Conservation (phyloP, 164 flowering plant genomes). For the Stephania cephalantha region DNA sequence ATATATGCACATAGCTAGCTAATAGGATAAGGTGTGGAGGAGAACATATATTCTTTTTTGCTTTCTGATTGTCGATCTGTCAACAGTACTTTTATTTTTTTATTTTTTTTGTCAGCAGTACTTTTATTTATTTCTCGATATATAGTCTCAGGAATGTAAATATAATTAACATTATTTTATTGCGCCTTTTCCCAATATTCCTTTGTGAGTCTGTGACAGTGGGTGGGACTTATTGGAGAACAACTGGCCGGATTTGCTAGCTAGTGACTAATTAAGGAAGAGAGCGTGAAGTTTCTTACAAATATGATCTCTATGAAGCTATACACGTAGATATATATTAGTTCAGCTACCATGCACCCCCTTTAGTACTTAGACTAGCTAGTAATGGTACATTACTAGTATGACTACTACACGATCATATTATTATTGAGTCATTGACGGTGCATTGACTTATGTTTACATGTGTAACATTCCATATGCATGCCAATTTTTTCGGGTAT, state of each 20-base stretch:
- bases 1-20: background rate
- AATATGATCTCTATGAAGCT: too few species aligned
- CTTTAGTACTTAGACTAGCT: too few species aligned
- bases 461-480: background rate
- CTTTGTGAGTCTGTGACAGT: background rate
- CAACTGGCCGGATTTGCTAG: background rate
- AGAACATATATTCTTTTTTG: background rate
- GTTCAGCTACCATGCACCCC: too few species aligned
- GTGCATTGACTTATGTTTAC: background rate
- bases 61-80: background rate
- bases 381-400: background rate
- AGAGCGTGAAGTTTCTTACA: background rate
- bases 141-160: too few species aligned
- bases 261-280: background rate
- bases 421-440: background rate
- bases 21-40: background rate
- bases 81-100: background rate
- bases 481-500: background rate
- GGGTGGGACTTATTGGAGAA: background rate
- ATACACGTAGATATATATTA: background rate
- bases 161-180: too few species aligned
- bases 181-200: too few species aligned
- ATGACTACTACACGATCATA: background rate
- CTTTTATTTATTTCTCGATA: background rate
- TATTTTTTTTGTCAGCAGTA: too few species aligned